Base-by-base conservation (phyloP, 2,329 filamentous ascomycete species). In the Aspergillus arachidicola region DNA sequence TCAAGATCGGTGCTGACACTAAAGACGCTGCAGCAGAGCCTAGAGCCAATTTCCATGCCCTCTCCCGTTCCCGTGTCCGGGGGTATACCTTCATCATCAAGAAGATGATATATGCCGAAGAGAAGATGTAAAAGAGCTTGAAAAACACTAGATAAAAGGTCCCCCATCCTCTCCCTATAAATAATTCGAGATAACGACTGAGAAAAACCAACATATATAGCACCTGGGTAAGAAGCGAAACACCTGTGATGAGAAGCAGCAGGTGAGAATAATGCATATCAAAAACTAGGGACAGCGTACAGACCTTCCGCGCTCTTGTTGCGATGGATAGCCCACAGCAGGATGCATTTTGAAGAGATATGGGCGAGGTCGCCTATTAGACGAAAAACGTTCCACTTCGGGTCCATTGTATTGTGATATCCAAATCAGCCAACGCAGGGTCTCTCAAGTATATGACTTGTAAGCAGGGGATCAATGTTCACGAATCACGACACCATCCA, bases 21-120 rank as follows among this genome's bases (percentile, higher is more conserved):
- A 92, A 72, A 23, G 89, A 89, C 4, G 86, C 90, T 14, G 80
- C 83, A 2, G 94, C 79, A 58, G 89, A 89, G 67, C 86, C 87
- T 30, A 87, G 87, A 48, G 92, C 92, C 68, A 97, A 83, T 80
- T 94, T 96, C 94, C 94, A 97, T n/a, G 93, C 91, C 71, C 93
- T 87, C 81, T 98, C 94, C 59, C 89, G 85, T 80, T 98, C 94
- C 48, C 94, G 84, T n/a, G 94, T 96, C 38, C 94, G 87, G 12
- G 94, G 91, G 77, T 88, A 97, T 26, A 93, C 82, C 79, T 89
- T 90, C 77, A 93, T 90, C 93, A 98, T 97, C 66, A 96, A 79
- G 61, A 86, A 90, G 66, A 97, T 86, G 71, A 94, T 95, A 78
- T 97, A 97, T 66, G 94, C 85, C 1, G 91, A 94, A 5, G 91